Base-by-base conservation (phyloP, 148 eudicot species). In the Beta vulgaris region DNA sequence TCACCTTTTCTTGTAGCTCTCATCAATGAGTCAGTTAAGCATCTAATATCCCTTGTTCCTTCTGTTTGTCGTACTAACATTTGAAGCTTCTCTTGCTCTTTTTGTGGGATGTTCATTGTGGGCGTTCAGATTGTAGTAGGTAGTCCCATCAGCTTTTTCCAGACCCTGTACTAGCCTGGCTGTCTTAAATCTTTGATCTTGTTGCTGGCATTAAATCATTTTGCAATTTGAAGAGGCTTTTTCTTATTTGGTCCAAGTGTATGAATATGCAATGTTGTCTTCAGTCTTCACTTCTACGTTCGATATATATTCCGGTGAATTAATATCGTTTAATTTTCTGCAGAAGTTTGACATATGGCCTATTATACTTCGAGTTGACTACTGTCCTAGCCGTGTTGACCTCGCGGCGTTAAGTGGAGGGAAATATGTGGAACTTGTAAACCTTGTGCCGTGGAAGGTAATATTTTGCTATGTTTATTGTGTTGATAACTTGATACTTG, bases 381-480 rank as follows among this genome's bases (percentile, higher is more conserved):
- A 95, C 84, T 69, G 65, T 59, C 99, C 99, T 62, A 78, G 85
- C 77, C 91, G 82, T 74, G 88, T 95, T 82, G 99, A 95, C 81
- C 88, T 92, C 76, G 86, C 94, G 35, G 99, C 99, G 57, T 75
- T 90, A 75, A 84, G 96, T 77, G 89, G 90, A 73, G 97, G 99
- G 68, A 95, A 92, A 82, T 95, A 90, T 79, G 96, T 90, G 81
- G 99, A 95, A 77, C 92, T 95, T 78, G 92, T 92, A 43, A 95
- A 95, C 84, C 84, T 92, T 25, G 88, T 92, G 79, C 93, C 92
- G 60, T 95, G 97, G 99, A 95, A 90, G 99, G 99, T 95, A 87
- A 79, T 53, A 59, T 21, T 59, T 65, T 40, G 42, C 63, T 43
- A 18, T 44, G 31, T 59, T 69, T 28, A 36, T 72, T 8, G n/a